Conservation (phyloP, 164 flowering plant genomes). For the Stephania yunnanensis region DNA sequence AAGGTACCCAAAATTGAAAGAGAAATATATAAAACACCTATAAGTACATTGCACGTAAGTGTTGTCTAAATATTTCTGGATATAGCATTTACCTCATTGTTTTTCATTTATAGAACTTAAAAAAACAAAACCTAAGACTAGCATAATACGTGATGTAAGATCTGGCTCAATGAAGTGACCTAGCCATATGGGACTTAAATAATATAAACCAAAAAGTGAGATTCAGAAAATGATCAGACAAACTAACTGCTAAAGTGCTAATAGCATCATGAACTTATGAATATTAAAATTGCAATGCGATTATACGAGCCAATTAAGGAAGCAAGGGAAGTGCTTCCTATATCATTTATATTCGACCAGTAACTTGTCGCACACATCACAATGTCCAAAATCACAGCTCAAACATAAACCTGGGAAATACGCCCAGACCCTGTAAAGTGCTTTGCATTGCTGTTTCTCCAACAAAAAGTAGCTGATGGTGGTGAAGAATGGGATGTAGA, state of each 20-base stretch:
- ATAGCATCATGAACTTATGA: too few species aligned
- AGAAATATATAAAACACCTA: too few species aligned
- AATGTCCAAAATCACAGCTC: constrained; percentile 14
- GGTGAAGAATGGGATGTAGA: constrained; percentile 94
- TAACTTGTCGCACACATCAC: not conserved
- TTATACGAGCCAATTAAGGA: not conserved
- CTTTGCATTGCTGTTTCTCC: constrained; percentile 95
- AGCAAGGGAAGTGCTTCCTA: not conserved
- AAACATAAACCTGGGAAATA: constrained; percentile 38
- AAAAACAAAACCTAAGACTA: too few species aligned
- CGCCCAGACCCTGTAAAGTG: constrained; percentile 99
- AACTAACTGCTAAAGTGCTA: not conserved
- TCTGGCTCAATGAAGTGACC: too few species aligned
- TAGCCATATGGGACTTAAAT: too few species aligned
- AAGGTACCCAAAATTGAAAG: too few species aligned
- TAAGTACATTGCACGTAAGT: too few species aligned
- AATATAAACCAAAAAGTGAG: too few species aligned
- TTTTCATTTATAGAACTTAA: too few species aligned
- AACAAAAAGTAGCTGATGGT: constrained; percentile 90
- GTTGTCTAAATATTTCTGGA: too few species aligned
- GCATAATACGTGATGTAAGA: too few species aligned
- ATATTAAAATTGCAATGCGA: not conserved
- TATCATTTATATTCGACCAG: not conserved
- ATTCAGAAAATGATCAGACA: not conserved
- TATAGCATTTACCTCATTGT: too few species aligned